Base-by-base conservation (phyloP, 805 yeast genomes). In the Candida piceae region DNA sequence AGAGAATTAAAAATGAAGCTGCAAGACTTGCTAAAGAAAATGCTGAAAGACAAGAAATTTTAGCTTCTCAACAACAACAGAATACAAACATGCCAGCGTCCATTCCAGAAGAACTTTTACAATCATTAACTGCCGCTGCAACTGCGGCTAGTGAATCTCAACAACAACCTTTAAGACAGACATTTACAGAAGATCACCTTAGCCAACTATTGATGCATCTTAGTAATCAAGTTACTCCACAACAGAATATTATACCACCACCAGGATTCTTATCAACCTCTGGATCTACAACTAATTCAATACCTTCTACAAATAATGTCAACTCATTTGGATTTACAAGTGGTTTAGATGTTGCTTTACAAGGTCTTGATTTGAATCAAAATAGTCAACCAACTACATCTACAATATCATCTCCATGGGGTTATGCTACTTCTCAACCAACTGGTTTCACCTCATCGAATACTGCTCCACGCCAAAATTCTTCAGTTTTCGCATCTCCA, bases 121-220 rank as follows among this genome's bases (percentile, higher is more conserved):
- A 26, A 26, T 23, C 29, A 9, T 18, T 22, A 13, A 13, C 26
- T 7, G 13, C 26, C 33, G 5, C 16, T 15, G 25, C 26, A 21
- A 30, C 30, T 16, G 8, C 30, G 9, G 3, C 30, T 16, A 16
- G 20, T 7, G 10, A 7, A 7, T 21, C 17, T 8, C 30, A 17
- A 28, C 30, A 17, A 29, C 32, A 19, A 13, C 25, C 35, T 32
- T n/a, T 27, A 1, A 28, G 34, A 1, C 38, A 34, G n/a, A 31
- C 45, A 11, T 47, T 43, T 32, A 38, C 48, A 7, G 42, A 44
- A 12, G 48, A 45, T 22, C 49, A 46, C 24, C 17, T 46, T 32
- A 36, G 38, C 19, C 45, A 43, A 24, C 37, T 49, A 12, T 35
- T 49, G 3, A 31, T 45, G 15, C 32, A 42, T 18, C 35, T 47